A percentile compares a stretch with the other conserved stretches of the same genome.
Conservation (phyloP, 23 red algal genomes). For the Gracilariopsis chorda region DNA sequence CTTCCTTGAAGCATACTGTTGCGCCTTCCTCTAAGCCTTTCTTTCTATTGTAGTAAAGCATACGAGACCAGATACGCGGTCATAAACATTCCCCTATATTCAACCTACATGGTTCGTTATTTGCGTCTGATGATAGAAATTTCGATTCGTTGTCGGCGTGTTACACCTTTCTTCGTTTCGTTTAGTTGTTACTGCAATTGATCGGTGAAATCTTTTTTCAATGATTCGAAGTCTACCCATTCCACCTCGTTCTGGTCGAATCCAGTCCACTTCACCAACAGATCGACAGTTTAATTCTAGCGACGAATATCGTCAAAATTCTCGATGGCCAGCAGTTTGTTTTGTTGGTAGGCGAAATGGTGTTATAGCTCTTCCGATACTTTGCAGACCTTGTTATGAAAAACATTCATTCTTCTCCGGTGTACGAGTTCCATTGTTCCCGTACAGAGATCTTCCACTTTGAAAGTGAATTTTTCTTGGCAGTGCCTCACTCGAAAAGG, state of each 20-base stretch:
- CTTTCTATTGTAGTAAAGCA: too few species aligned
- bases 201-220: background rate
- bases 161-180: too few species aligned
- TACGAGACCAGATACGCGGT: too few species aligned
- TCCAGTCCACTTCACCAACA: background rate
- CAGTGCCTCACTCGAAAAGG: background rate
- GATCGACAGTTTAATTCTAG: background rate
- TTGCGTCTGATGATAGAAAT: too few species aligned
- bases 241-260: background rate
- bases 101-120: too few species aligned
- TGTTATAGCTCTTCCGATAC: background rate
- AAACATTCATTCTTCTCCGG: background rate
- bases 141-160: too few species aligned
- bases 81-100: too few species aligned
- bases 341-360: background rate
- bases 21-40: too few species aligned
- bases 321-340: background rate
- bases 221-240: background rate
- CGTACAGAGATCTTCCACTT: background rate
- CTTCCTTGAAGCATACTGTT: too few species aligned
- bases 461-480: background rate
- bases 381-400: background rate
- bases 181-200: background rate
- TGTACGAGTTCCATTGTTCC: background rate
- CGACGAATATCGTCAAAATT: background rate